Evolutionary conservation across 176 grass and related monocot genomes (phyloP).

Genomic region (Calamus simplicifolius): DNA sequence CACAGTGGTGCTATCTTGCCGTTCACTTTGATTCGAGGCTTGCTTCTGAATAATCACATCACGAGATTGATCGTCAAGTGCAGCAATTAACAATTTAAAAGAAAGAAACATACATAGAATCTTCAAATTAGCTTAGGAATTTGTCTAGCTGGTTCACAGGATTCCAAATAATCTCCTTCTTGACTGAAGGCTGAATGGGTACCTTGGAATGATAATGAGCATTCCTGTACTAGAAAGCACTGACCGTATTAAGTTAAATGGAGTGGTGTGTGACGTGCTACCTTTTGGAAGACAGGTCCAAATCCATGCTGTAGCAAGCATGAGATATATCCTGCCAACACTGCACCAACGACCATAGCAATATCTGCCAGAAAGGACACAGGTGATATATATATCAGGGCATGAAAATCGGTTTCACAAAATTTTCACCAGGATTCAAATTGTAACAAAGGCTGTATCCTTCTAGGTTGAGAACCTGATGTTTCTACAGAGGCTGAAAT

Average conservation of each 20-base stretch:
- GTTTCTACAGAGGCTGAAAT: too few relatives aligned
- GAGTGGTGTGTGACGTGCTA: slow-evolving; percentile 5
- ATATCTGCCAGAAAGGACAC: slow-evolving; percentile 54
- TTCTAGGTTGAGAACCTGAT: too few relatives aligned
- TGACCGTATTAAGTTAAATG: too few relatives aligned
- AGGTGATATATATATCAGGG: neutral
- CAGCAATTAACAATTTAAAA: too few relatives aligned
- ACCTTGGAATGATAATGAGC: too few relatives aligned
- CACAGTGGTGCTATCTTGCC: slow-evolving; percentile 16
- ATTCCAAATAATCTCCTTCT: too few relatives aligned
- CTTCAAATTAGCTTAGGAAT: too few relatives aligned
- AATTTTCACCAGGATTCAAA: neutral
- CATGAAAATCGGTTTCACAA: neutral
- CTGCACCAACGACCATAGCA: slow-evolving; percentile 76
- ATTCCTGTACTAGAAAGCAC: too few relatives aligned
- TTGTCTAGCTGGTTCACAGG: too few relatives aligned
- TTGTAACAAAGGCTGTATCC: neutral
- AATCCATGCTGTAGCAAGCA: slow-evolving; percentile 80
- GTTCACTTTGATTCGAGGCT: slow-evolving; percentile 31
- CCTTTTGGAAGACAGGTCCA: slow-evolving; percentile 55
- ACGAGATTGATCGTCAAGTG: too few relatives aligned
- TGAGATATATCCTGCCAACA: slow-evolving; percentile 87
- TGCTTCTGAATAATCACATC: slow-evolving; percentile 36
- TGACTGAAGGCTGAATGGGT: too few relatives aligned
- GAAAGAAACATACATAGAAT: too few relatives aligned